A percentile compares a stretch with the other conserved stretches of the same genome.
Conservation (phyloP, 768 basidiomycete genomes). For the Lentinula aciculospora region DNA sequence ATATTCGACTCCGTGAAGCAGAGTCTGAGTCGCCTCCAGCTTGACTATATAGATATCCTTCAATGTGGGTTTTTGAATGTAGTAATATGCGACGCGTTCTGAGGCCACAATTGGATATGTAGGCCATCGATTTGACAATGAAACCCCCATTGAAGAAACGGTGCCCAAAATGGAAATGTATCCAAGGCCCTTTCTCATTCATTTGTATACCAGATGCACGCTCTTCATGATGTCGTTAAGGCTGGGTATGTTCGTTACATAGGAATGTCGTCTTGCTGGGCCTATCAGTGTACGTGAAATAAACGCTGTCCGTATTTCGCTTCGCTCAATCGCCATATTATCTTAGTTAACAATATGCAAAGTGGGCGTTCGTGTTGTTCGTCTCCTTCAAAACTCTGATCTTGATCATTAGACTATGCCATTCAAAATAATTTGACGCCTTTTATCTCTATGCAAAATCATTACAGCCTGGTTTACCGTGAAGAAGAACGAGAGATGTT, state of each 20-base stretch:
- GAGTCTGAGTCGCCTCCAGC: slow-evolving; percentile 40
- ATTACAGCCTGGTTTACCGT: slow-evolving; percentile 54
- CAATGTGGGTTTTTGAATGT: too few species aligned
- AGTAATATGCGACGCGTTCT: too few species aligned
- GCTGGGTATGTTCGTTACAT: slow-evolving; percentile 43
- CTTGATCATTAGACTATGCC: slow-evolving; percentile 42
- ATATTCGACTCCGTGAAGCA: slow-evolving; percentile 44
- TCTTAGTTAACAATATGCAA: slow-evolving; percentile 49
- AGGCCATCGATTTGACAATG: slow-evolving; percentile 25
- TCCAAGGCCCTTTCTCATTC: background rate
- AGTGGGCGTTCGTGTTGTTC: slow-evolving; percentile 26
- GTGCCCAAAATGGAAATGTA: background rate
- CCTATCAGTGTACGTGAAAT: slow-evolving; percentile 30
- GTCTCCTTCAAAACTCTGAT: background rate
- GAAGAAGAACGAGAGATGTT: slow-evolving; percentile 67
- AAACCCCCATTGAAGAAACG: slow-evolving; percentile 24
- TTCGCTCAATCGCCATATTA: background rate
- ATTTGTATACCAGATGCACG: slow-evolving; percentile 34
- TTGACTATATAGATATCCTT: slow-evolving; percentile 51
- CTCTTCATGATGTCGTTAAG: slow-evolving; percentile 45
- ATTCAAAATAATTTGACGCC: slow-evolving; percentile 51
- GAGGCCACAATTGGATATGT: background rate
- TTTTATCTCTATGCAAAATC: slow-evolving; percentile 71
- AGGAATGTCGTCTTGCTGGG: slow-evolving; percentile 21
- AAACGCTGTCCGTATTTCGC: background rate